Conservation (phyloP, 2,329 filamentous ascomycete species). For the Venturia asperata region DNA sequence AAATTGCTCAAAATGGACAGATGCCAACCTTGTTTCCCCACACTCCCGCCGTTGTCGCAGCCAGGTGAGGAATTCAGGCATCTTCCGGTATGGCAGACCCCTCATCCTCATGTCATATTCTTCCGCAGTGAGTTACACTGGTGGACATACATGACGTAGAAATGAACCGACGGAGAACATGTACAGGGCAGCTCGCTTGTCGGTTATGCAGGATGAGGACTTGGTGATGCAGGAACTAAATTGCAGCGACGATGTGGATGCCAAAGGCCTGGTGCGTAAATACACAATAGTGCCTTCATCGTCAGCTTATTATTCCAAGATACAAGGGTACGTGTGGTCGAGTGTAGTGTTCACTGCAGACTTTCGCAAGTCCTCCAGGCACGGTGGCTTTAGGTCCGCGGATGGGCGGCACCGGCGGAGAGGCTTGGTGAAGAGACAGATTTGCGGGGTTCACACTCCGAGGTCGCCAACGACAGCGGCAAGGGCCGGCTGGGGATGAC, state of each 20-base stretch:
- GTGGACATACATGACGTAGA: not conserved
- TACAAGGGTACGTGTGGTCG: not conserved
- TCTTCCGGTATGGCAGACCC: not conserved
- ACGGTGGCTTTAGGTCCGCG: not conserved
- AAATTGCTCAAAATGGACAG: not conserved
- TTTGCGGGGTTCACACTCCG: not conserved
- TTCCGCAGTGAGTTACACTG: conserved; percentile 1
- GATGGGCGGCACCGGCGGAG: too few species aligned
- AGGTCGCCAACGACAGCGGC: not conserved
- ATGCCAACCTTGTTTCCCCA: not conserved
- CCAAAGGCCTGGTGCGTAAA: not conserved
- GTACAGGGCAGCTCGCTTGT: not conserved
- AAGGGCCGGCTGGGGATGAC: conserved; percentile 3
- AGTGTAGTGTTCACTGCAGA: not conserved
- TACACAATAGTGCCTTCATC: not conserved
- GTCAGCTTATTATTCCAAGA: conserved; percentile 3
- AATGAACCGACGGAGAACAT: not conserved
- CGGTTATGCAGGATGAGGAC: not conserved
- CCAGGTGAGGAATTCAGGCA: conserved; percentile 5
- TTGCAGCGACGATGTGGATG: not conserved
- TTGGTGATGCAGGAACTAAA: conserved; percentile 3
- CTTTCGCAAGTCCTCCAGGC: not conserved
- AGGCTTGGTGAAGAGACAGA: not conserved
- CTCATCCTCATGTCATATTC: not conserved
- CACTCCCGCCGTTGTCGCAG: not conserved